Percentiles rank a stretch among this genome's conserved stretches.
Conservation (phyloP, 2,329 filamentous ascomycete genomes). For the Xylaria sp. region DNA sequence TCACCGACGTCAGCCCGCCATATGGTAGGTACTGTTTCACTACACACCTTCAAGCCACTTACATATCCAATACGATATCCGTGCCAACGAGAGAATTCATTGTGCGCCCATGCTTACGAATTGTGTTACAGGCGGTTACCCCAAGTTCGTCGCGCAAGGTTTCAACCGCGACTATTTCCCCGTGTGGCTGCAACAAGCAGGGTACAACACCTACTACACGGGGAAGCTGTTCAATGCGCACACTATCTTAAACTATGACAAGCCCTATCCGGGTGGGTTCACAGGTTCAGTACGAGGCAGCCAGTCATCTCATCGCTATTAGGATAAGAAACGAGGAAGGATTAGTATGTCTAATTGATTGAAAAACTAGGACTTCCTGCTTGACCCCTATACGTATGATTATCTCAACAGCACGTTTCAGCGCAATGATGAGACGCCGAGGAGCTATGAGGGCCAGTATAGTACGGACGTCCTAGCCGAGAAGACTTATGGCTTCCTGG, state of each 20-base stretch:
- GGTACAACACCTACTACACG: conserved; percentile 68
- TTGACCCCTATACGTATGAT: conserved; percentile 75
- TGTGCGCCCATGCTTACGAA: not conserved
- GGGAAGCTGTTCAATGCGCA: conserved; percentile 68
- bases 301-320: not conserved
- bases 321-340: conserved; percentile 4
- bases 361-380: conserved; percentile 57
- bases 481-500: conserved; percentile 69
- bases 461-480: conserved; percentile 68
- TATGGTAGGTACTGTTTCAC: conserved; percentile 55
- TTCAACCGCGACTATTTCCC: conserved; percentile 67
- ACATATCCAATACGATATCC: too few relatives aligned
- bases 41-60: not conserved
- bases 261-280: conserved; percentile 52
- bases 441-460: conserved; percentile 52
- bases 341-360: not conserved
- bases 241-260: conserved; percentile 54
- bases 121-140: conserved; percentile 57
- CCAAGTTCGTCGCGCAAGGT: conserved; percentile 63
- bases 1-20: conserved; percentile 63
- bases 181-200: conserved; percentile 66
- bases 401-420: conserved; percentile 75
- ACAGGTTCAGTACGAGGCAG: conserved; percentile 51
- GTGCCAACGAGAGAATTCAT: too few relatives aligned
- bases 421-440: conserved; percentile 62